Evolutionary conservation across 306 rosid species (phyloP), one percentile per base, ranked within the genome.

Genomic region (Elaeagnus macrophylla): DNA sequence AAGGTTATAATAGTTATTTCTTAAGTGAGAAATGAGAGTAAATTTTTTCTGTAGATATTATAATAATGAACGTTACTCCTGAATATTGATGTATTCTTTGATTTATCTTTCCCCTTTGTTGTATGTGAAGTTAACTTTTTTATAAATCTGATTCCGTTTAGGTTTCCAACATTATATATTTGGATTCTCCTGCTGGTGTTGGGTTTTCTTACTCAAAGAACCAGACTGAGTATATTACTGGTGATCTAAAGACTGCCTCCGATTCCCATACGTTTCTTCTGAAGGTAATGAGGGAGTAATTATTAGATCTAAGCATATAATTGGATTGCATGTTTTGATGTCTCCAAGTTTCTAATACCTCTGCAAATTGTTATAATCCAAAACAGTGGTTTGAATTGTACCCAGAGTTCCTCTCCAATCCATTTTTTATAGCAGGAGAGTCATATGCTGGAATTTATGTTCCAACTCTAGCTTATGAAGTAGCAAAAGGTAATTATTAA

Each of bases 101-200:
- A n/a, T n/a, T 48, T 67, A 36, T 2, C 20, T 51, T 20, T 48
- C 10, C 10, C 18, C 1, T 39, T 14, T 8, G 3, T 16, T 16
- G 13, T 41, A 39, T 6, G 32, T 68, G n/a, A 32, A 44, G 62
- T 53, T 9, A 50, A 10, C 54, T 25, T 37, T 36, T 16, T 12
- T 48, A 37, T 53, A 57, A 13, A 68, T 72, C 17, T 66, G 61
- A 51, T 79, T 53, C 50, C 38, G 12, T 76, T 58, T 53, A 91
- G 97, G 96, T 91, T 60, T 84, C 97, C 72, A 91, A 73, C 62
- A 57, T 91, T 39, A 65, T 91, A 78, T 86, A 86, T 75, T 56
- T 91, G 86, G 97, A 91, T 73, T 91, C 97, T 61, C 97, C 97
- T 25, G 96, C 85, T 76, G 97, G 97, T 59, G 96, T 84, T 64